Evolutionary conservation across 768 basidiomycete species (phyloP).

Genomic region (Termitomyces sp.): DNA sequence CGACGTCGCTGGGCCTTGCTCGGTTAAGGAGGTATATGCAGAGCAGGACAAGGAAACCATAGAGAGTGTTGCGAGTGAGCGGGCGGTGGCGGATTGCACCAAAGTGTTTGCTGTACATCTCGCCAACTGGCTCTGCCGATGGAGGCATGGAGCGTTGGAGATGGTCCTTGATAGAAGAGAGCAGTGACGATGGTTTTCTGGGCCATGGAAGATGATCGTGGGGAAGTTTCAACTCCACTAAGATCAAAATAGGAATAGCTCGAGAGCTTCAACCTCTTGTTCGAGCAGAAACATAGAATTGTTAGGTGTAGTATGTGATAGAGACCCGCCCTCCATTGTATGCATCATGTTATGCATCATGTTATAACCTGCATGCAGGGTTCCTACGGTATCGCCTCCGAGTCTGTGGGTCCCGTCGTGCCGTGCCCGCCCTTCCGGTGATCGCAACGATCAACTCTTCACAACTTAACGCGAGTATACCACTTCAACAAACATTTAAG

Average conservation of each 20-base stretch:
- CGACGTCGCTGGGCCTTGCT: conserved; percentile 3
- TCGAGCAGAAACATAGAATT: not conserved
- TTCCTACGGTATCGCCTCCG: not conserved
- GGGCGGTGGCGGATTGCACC: conserved; percentile 19
- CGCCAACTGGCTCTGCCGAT: conserved; percentile 2
- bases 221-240: not conserved
- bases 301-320: not conserved
- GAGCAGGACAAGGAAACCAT: conserved; percentile 20
- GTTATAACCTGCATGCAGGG: not conserved
- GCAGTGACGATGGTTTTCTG: not conserved
- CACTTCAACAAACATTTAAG: not conserved
- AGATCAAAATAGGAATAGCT: conserved; percentile 8
- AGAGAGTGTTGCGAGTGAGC: conserved; percentile 24
- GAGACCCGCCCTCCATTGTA: not conserved
- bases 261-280: not conserved
- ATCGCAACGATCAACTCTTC: not conserved
- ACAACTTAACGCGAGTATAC: not conserved
- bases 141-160: conserved; percentile 1
- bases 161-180: not conserved
- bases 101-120: conserved; percentile 10
- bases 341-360: too few relatives aligned
- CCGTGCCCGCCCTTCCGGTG: not conserved
- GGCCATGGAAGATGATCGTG: conserved; percentile 1
- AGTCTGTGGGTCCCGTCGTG: too few relatives aligned
- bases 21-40: conserved; percentile 23